Base-by-base conservation (phyloP, 371 early-diverging fungal genomes). In the Mortierella sp. region DNA sequence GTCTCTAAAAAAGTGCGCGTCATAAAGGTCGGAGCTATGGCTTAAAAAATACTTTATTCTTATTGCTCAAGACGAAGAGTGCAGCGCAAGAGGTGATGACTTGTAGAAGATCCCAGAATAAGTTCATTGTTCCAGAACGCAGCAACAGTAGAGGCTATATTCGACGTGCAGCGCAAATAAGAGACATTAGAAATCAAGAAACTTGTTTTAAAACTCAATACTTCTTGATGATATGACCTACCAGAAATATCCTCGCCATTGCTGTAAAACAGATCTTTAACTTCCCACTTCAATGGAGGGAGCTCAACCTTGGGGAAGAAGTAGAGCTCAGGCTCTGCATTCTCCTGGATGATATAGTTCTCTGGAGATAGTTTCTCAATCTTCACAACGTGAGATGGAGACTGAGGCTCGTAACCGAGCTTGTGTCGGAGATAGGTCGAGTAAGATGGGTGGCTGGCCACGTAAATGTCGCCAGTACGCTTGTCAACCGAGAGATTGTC, bases 201-300 rank as follows among this genome's bases (percentile, higher is more conserved):
- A 20, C 16, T 49, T 26, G 10, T 39, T 40, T 39, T 35, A 16
- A 22, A 16, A 51, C 16, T 47, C 62, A 62, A 40, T 24, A 26
- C 22, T 1, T 26, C 16, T 1, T 43, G 12, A 24, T 45, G 10
- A 20, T n/a, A 32, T 62, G 16, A 39, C 30, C 60, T 67, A 75
- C 80, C 80, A 20, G 80, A 80, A 40, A 80, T 80, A 57, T 80
- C 80, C 51, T 80, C 80, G 49, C 80, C 80, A 35, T 75, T 75
- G 37, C 75, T 75, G 59, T 80, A 80, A 51, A 75, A 80, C 35
- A 80, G 54, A 62, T 80, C 80, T 45, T 71, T 74, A 11, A 80
- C 72, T 58, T 80, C 80, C 80, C 80, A 80, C 43, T 71, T 80
- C 57, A 80, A 37, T 32, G 72, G 62, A 32, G 80, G 75, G 18